Evolutionary conservation across 768 basidiomycete species (phyloP).

Genomic region (Termitomyces sp.): DNA sequence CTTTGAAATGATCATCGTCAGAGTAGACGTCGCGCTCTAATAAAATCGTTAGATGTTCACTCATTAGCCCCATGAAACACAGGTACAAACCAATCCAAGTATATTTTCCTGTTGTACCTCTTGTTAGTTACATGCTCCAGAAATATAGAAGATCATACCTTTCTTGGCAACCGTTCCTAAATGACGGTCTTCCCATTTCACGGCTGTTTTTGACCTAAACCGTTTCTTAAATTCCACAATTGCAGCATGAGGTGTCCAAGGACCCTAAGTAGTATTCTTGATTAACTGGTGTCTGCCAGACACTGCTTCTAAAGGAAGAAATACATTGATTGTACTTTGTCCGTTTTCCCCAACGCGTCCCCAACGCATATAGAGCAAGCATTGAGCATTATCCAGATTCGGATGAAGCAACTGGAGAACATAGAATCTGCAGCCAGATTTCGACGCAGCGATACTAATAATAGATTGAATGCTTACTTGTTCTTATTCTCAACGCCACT

Average conservation of each 20-base stretch:
- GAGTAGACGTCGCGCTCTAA: constrained; percentile 52
- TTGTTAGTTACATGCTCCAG: background rate
- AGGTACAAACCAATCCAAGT: constrained; percentile 49
- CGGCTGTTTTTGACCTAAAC: constrained; percentile 51
- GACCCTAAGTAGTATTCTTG: constrained; percentile 35
- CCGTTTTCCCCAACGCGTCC: constrained; percentile 62
- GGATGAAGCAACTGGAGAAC: constrained; percentile 55
- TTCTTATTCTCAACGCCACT: constrained; percentile 49
- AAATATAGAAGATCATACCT: constrained; percentile 26
- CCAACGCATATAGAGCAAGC: constrained; percentile 50
- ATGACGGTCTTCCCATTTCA: constrained; percentile 47
- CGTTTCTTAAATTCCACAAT: constrained; percentile 55
- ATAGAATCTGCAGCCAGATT: constrained; percentile 43
- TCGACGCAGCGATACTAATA: background rate
- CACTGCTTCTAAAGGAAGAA: too few relatives aligned
- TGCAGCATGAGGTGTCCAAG: constrained; percentile 35
- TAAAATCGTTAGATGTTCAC: background rate
- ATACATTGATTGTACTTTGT: constrained; percentile 44
- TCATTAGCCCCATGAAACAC: background rate
- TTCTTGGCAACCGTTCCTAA: constrained; percentile 48
- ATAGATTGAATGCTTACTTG: constrained; percentile 31
- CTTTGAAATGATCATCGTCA: constrained; percentile 41
- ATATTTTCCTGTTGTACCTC: constrained; percentile 46
- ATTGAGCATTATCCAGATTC: constrained; percentile 31
- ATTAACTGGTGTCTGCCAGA: background rate